A percentile compares a stretch with the other conserved stretches of the same genome.
Conservation (phyloP, 73 alveolate species). For the Paramecium primaurelia region DNA sequence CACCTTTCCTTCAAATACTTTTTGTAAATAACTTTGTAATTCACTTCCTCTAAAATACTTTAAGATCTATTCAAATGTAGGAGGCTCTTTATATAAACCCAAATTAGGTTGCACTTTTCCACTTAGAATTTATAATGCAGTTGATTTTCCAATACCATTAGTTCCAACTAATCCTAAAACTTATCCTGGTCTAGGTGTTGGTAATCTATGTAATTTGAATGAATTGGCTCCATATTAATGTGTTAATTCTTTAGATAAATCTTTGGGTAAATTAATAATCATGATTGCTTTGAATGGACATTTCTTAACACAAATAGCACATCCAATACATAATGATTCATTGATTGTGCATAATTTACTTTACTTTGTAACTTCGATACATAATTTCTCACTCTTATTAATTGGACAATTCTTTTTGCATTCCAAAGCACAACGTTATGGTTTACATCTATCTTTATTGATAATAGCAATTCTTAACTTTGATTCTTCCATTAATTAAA, state of each 20-base stretch:
- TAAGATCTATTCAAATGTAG: conserved; percentile 93
- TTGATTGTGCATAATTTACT: conserved; percentile 56
- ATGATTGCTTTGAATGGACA: conserved; percentile 96
- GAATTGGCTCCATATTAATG: conserved; percentile 97
- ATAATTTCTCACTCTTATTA: conserved; percentile 92
- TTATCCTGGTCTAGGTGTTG: conserved; percentile 97
- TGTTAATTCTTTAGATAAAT: conserved; percentile 87
- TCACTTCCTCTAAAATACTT: conserved; percentile 97
- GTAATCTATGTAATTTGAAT: conserved; percentile 97
- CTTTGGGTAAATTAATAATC: conserved; percentile 97
- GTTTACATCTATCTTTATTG: conserved; percentile 97
- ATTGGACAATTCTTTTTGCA: conserved; percentile 98
- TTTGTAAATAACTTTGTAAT: conserved; percentile 91
- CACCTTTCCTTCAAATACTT: conserved; percentile 92
- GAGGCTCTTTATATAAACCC: conserved; percentile 95
- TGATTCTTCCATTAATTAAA: conserved; percentile 73
- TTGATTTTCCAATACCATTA: conserved; percentile 98
- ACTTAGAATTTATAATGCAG: conserved; percentile 93
- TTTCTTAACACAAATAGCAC: conserved; percentile 98
- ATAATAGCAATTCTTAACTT: conserved; percentile 96
- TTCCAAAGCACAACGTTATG: conserved; percentile 97
- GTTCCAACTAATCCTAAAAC: conserved; percentile 98
- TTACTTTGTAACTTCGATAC: conserved; percentile 86
- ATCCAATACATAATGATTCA: conserved; percentile 95
- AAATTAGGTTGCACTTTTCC: conserved; percentile 97